These are phyloP conservation scores for Diplogelasinospora grovesii DNA, from an alignment of 495 filamentous ascomycete genomes.

Conservation along the genomic window DNA sequence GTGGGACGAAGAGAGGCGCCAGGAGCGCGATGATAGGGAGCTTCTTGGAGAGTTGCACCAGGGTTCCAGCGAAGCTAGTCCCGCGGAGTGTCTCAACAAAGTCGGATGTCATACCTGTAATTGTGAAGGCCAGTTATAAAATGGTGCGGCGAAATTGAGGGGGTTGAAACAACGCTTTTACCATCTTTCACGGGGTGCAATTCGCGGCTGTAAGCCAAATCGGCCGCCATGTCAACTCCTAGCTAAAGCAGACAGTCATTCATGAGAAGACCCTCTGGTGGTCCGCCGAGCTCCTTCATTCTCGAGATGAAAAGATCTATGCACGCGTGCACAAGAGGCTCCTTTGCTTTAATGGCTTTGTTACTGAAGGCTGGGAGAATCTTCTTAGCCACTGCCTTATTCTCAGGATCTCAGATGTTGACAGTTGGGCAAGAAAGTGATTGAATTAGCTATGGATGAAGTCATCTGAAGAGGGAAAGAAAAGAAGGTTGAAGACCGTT, in stretches of 20 bases:
- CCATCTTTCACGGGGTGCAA: slow-evolving; percentile 13
- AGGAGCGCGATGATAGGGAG: slow-evolving; percentile 16
- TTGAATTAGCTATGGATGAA: no score
- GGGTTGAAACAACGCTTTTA: slow-evolving; percentile 1
- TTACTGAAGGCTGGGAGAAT: slow-evolving; percentile 15
- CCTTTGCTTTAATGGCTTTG: slow-evolving; percentile 13
- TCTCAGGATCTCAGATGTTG: no score
- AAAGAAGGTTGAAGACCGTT: no score
- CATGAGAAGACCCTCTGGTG: slow-evolving; percentile 7
- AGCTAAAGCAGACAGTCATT: slow-evolving; percentile 18
- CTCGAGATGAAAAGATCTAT: slow-evolving; percentile 14
- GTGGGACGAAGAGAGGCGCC: slow-evolving; percentile 12
- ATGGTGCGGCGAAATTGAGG: neutral
- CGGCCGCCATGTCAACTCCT: slow-evolving; percentile 16
- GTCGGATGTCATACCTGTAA: slow-evolving; percentile 10
- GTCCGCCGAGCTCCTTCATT: slow-evolving; percentile 16
- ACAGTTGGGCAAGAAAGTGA: no score
- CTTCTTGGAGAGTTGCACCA: slow-evolving; percentile 14
- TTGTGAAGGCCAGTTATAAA: slow-evolving; percentile 4
- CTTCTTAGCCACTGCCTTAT: slow-evolving; percentile 11
- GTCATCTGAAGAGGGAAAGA: no score
- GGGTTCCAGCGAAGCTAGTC: slow-evolving; percentile 13
- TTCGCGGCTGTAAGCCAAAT: slow-evolving; percentile 14
- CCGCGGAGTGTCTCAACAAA: slow-evolving; percentile 11
- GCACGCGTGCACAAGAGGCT: slow-evolving; percentile 14